phyloP scores from a whole-genome alignment of 306 rosid species.

The Castanea crenata region DNA sequence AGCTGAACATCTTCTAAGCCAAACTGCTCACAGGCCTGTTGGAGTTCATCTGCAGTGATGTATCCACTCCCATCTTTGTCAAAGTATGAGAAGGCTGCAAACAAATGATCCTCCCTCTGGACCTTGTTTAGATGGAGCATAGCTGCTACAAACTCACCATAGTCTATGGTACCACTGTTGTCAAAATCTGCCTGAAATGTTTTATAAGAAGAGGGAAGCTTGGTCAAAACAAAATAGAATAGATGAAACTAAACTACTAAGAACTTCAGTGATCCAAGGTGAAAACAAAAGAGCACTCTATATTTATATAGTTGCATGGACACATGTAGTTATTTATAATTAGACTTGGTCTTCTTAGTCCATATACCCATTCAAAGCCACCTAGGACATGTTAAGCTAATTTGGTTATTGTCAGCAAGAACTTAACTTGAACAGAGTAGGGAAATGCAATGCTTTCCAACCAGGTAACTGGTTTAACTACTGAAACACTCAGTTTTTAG shows the following conservation, averaged over 20 bases:
- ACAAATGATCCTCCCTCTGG: constrained; percentile 89
- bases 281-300: not conserved
- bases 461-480: not conserved
- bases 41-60: constrained; percentile 89
- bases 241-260: not conserved
- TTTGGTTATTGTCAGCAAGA: not conserved
- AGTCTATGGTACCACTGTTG: constrained; percentile 95
- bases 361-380: not conserved
- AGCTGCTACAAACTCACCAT: constrained; percentile 91
- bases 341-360: not conserved
- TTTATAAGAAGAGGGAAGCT: constrained; percentile 8
- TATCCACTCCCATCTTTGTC: constrained; percentile 97
- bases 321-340: not conserved
- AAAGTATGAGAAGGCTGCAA: constrained; percentile 80
- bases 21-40: constrained; percentile 75
- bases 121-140: constrained; percentile 90
- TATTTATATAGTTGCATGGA: no score
- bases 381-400: not conserved
- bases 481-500: not conserved
- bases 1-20: constrained; percentile 65
- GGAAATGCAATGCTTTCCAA: not conserved
- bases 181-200: constrained; percentile 77
- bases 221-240: constrained; percentile 9
- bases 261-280: not conserved
- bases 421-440: not conserved